Evolutionary conservation across 73 alveolate genomes (phyloP).

Genomic region (Paramecium bursaria): DNA sequence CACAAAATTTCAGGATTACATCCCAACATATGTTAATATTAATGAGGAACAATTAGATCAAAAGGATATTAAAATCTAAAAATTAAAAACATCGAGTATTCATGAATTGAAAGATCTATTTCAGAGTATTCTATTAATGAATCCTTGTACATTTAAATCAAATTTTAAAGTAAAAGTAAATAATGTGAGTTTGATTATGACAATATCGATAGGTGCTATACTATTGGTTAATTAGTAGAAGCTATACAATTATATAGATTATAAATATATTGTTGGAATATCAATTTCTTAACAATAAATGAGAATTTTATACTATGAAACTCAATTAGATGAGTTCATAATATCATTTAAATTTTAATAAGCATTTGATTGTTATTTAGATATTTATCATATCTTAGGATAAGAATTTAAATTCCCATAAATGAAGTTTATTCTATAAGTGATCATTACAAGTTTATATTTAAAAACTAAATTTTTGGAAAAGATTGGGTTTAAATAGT

Average conservation of each 20-base stretch:
- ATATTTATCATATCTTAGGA: not conserved
- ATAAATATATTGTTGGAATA: constrained; percentile 31
- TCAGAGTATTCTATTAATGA: not conserved
- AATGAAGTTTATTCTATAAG: not conserved
- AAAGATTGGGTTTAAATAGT: not conserved
- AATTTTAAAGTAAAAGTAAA: not conserved
- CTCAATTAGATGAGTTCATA: not conserved
- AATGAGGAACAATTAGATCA: too few relatives aligned
- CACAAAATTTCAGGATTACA: too few relatives aligned
- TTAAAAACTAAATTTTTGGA: not conserved
- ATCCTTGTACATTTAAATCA: not conserved
- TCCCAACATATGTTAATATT: too few relatives aligned
- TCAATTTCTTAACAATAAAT: constrained; percentile 5
- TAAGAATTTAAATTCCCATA: not conserved
- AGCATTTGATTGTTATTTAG: constrained; percentile 5
- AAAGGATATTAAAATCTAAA: too few relatives aligned
- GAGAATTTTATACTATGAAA: not conserved
- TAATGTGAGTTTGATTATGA: not conserved
- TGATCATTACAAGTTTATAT: not conserved
- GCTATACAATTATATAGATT: not conserved
- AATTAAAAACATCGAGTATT: too few relatives aligned
- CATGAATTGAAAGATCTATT: too few relatives aligned
- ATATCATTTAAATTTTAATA: not conserved
- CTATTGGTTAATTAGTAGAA: not conserved
- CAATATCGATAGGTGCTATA: not conserved